Conservation (phyloP, 306 rosid species). For the Neltuma alba region DNA sequence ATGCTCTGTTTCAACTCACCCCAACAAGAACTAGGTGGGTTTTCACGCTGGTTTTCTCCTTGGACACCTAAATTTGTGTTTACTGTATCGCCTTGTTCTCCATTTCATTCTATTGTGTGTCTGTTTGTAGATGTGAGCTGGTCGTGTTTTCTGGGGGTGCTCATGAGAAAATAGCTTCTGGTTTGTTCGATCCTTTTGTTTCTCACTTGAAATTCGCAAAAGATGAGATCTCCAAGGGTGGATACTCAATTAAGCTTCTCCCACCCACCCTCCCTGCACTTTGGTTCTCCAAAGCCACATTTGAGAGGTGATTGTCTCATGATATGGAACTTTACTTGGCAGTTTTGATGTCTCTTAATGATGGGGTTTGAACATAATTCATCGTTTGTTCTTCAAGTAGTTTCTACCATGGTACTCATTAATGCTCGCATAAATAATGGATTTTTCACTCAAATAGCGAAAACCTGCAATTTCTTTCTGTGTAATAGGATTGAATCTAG, state of each 20-base stretch:
- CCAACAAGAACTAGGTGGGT: constrained; percentile 59
- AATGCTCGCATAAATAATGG: not conserved
- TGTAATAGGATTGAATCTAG: not conserved
- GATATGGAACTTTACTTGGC: not conserved
- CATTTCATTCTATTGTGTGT: not conserved
- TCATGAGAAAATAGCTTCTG: constrained; percentile 67
- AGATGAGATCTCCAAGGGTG: constrained; percentile 75
- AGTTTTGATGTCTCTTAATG: not conserved
- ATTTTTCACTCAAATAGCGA: not conserved
- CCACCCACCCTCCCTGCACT: constrained; percentile 47
- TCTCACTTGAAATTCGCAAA: constrained; percentile 57
- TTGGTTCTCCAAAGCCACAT: constrained; percentile 67
- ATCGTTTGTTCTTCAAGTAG: constrained; percentile 11
- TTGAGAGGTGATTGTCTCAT: constrained; percentile 54
- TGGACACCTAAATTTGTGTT: not conserved
- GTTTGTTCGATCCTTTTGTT: constrained; percentile 62
- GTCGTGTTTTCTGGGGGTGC: constrained; percentile 51
- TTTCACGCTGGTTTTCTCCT: not conserved
- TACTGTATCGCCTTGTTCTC: not conserved
- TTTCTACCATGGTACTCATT: not conserved
- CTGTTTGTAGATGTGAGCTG: constrained; percentile 54
- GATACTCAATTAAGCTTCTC: constrained; percentile 65
- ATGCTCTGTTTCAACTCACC: constrained; percentile 61
- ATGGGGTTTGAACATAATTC: constrained; percentile 14
- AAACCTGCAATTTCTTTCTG: not conserved